Percentiles rank a stretch among this genome's conserved stretches.
phyloP scores from a whole-genome alignment of 345 rosid genomes.

The Linum usitatissimum region DNA sequence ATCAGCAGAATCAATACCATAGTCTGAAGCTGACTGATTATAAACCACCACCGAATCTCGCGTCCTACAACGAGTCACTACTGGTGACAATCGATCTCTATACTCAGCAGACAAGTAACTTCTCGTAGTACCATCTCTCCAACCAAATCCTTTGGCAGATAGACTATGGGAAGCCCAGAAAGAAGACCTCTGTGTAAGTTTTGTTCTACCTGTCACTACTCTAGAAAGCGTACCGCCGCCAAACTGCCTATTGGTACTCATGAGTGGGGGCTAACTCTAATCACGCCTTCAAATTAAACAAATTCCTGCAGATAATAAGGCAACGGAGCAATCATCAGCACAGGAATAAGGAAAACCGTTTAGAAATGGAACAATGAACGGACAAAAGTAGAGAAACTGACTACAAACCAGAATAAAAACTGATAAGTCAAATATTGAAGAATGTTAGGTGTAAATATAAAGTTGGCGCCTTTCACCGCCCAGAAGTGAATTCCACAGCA shows the following conservation, averaged over 20 bases:
- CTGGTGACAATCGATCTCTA: constrained; percentile 20
- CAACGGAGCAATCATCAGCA: background rate
- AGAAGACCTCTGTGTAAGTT: constrained; percentile 8
- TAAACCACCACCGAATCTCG: constrained; percentile 14
- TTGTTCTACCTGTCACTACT: constrained; percentile 27
- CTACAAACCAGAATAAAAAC: background rate
- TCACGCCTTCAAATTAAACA: constrained; percentile 1
- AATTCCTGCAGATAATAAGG: background rate
- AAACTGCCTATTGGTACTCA: constrained; percentile 34
- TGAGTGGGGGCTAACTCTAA: background rate
- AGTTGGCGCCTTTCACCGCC: background rate
- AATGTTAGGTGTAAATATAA: background rate
- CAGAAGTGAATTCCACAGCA: background rate
- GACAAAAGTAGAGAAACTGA: too few species aligned
- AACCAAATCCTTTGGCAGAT: constrained; percentile 16
- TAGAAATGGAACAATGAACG: background rate
- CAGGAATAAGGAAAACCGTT: background rate
- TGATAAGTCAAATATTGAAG: background rate
- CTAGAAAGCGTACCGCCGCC: constrained; percentile 21
- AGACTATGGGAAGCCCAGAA: constrained; percentile 15
- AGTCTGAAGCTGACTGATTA: constrained; percentile 37
- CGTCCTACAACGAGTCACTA: constrained; percentile 26
- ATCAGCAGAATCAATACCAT: constrained; percentile 30
- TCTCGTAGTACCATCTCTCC: constrained; percentile 11
- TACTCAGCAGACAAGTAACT: constrained; percentile 15